Base-by-base conservation (phyloP, 2,329 filamentous ascomycete species). In the Pseudopithomyces maydicus region DNA sequence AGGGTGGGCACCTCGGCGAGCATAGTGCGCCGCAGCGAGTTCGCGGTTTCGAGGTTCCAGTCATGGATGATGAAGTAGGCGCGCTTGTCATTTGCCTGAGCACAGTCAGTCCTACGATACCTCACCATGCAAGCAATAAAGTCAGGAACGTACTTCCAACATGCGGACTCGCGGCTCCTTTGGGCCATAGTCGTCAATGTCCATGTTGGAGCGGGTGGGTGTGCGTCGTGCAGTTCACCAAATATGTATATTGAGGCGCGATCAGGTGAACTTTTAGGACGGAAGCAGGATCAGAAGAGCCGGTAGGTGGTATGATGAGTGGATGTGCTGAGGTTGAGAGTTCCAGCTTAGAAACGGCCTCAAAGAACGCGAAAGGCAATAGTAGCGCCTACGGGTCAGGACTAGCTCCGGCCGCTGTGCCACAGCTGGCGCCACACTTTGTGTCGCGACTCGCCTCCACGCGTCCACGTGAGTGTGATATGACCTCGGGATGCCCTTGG, bases 1-100 rank as follows among this genome's bases (percentile, higher is more conserved):
- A 98, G 88, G 22, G 92, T 97, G 11, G 94, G 93, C 57, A 99
- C 90, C 79, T 99, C 94, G 69, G 92, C 91, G 64, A 97, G 88
- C 80, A 98, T 94, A 57, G 92, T 85, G 73, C 94, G 91, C 61
- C 94, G 93, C 59, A 98, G 80, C 44, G 92, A 90, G 82, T 99
- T 99, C 69, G 94, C 94, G 69, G 97, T 92, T 61, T 92, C 86
- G 57, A 97, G 88, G 74, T 96, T 92, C 70, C 94, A 91, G 74
- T 92, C 92, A 70, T 87, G 89, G 56, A 99, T 87, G 77, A 95
- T 89, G 81, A 98, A 98, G 79, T 97, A 90, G 75, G 97, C 92
- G 71, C 90, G 89, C 68, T 88, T 86, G 62, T 81, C 81, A 73
- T 93, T 91, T 63, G 90, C 90, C 92, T 97, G 54, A 51, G 59